These are phyloP conservation scores for Candida methanosorbosa DNA, from an alignment of 805 yeast species.

Conservation along the genomic window DNA sequence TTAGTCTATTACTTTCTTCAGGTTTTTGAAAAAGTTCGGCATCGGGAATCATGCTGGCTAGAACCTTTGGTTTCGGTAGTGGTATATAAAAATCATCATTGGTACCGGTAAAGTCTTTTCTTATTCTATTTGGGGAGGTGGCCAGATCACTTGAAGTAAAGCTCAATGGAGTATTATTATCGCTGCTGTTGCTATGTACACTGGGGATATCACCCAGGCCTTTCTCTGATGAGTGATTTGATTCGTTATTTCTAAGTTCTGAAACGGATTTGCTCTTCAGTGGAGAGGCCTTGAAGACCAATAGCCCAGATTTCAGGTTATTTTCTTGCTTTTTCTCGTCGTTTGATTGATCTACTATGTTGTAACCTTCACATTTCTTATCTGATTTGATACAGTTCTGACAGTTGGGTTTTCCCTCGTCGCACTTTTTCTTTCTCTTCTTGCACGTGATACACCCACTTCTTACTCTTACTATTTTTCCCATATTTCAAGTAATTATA, in stretches of 20 bases:
- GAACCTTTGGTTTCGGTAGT: slow-evolving; percentile 4
- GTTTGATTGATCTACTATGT: not conserved
- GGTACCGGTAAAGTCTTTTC: no score
- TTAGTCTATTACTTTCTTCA: slow-evolving; percentile 7
- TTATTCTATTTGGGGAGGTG: not conserved
- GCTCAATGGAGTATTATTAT: not conserved
- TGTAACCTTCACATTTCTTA: slow-evolving; percentile 33
- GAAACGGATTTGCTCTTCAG: not conserved
- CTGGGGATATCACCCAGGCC: not conserved
- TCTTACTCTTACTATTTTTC: no score
- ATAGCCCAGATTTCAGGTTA: not conserved
- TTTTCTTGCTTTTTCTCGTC: not conserved
- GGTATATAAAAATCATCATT: not conserved
- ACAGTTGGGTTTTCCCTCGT: slow-evolving; percentile 36
- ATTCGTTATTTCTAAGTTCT: not conserved
- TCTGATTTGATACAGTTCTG: slow-evolving; percentile 31
- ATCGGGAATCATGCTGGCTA: slow-evolving; percentile 9
- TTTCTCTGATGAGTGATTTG: not conserved
- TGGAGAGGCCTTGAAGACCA: slow-evolving; percentile 1
- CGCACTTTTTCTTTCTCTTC: slow-evolving; percentile 36
- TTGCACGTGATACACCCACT: no score
- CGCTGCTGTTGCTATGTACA: not conserved
- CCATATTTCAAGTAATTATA: no score
- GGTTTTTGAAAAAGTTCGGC: slow-evolving; percentile 13
- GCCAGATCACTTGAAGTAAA: not conserved